Percentiles rank a stretch among this genome's conserved stretches.
Evolutionary conservation across 352 stramenopile species (phyloP).

Genomic region (Plasmopara viticola): DNA sequence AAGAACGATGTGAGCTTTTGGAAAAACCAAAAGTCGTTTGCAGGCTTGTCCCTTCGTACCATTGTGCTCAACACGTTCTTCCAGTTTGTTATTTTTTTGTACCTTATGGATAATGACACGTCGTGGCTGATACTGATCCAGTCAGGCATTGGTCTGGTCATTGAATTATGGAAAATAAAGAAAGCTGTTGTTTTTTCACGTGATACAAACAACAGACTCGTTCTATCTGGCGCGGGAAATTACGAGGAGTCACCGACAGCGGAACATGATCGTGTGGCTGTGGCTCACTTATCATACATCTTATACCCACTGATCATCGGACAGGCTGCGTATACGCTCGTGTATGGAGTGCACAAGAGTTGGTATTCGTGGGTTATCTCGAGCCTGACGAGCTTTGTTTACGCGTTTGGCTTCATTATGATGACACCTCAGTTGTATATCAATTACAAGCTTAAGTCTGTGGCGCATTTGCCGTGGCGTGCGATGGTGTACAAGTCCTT

Average conservation of each 20-base stretch:
- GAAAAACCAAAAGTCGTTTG: slow-evolving; percentile 95
- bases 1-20: slow-evolving; percentile 99
- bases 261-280: slow-evolving; percentile 78
- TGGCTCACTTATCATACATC: slow-evolving; percentile 79
- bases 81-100: slow-evolving; percentile 96
- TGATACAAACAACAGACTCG: slow-evolving; percentile 73
- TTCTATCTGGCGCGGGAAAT: slow-evolving; percentile 71
- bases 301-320: slow-evolving; percentile 87
- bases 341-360: slow-evolving; percentile 90
- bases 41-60: slow-evolving; percentile 90
- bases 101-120: slow-evolving; percentile 96
- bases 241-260: slow-evolving; percentile 80
- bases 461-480: slow-evolving; percentile 95
- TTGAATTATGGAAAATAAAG: slow-evolving; percentile 92
- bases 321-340: slow-evolving; percentile 93
- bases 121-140: slow-evolving; percentile 93
- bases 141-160: slow-evolving; percentile 70
- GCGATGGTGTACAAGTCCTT: slow-evolving; percentile 98
- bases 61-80: slow-evolving; percentile 96
- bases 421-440: slow-evolving; percentile 98
- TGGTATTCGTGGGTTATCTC: slow-evolving; percentile 98
- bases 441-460: slow-evolving; percentile 98
- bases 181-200: slow-evolving; percentile 86
- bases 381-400: slow-evolving; percentile 96
- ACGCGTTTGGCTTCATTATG: slow-evolving; percentile 99